Base-by-base conservation (phyloP, 2,329 filamentous ascomycete genomes). In the Pyricularia grisea region DNA sequence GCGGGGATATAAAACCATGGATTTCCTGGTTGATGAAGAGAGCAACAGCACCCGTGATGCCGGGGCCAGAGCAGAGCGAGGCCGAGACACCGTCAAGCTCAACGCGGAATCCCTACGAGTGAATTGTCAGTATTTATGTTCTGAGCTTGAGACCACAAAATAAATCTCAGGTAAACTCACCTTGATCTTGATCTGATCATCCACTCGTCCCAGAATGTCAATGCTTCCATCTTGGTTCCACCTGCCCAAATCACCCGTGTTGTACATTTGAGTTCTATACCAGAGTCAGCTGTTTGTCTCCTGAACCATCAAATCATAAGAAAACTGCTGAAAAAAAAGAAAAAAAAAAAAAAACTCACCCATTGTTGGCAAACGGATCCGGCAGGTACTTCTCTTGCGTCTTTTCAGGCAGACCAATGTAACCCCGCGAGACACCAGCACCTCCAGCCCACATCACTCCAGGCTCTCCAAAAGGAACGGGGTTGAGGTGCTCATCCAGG, bases 121-220 rank as follows among this genome's bases (percentile, higher is more conserved):
- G 11, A 27, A 60, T 11, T 25, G 58, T 63, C 23, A 28, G 12
- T 63, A 3, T n/a, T 63, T 28, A 14, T n/a, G 9, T 4, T 28
- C 20, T 27, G 12, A 14, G 11, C 2, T 14, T 14, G 6, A 36
- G 0, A 2, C 33, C 10, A 36, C 12, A 2, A 28, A 2, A 25
- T 12, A 27, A 23, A 61, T 14, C 25, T 63, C 3, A 3, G n/a
- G 5, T n/a, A n/a, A 20, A 17, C 25, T 63, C 25, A 63, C 60
- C 81, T 87, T 86, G 73, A 88, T 81, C 76, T 88, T 88, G 70
- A 88, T 83, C 73, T 88, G 87, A 70, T 88, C 86, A 72, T 89
- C 87, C n/a, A 80, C 80, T 50, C 86, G 82, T 3, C 87, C 86
- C 42, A 87, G 80, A 27, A 84, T 85, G 63, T 86, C 80, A 55